phyloP scores from a whole-genome alignment of 1,139 yeast species.

The Diutina mesorugosa region DNA sequence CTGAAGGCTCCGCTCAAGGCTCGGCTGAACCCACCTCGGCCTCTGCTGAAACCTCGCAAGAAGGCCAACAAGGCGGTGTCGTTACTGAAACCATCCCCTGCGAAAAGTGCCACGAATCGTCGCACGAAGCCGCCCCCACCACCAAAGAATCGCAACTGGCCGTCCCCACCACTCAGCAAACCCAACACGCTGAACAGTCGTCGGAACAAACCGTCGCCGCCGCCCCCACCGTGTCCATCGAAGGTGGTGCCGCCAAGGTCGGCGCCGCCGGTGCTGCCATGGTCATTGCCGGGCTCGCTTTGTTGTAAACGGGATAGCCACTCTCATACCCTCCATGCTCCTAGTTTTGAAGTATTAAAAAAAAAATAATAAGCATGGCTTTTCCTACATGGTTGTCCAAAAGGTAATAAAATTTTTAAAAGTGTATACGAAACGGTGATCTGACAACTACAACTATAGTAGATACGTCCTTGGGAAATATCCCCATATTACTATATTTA shows the following conservation, averaged over 20 bases:
- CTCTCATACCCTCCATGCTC: background rate
- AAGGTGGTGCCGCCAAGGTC: background rate
- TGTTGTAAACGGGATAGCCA: conserved; percentile 1
- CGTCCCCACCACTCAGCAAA: background rate
- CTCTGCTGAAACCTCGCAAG: background rate
- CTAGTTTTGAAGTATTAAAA: too few species aligned
- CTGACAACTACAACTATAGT: background rate
- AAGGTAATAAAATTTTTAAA: background rate
- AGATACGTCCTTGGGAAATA: too few species aligned
- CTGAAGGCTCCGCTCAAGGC: background rate
- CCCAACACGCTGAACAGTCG: background rate
- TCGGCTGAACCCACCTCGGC: background rate
- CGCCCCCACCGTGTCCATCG: background rate
- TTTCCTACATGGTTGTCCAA: background rate
- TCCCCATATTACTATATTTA: too few species aligned
- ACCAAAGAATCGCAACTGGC: background rate
- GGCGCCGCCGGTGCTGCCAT: conserved; percentile 1
- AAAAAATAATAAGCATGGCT: background rate
- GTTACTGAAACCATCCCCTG: background rate
- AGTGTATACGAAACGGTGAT: background rate
- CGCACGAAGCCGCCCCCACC: background rate
- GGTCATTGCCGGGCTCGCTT: background rate
- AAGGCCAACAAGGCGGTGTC: background rate
- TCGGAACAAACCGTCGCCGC: background rate
- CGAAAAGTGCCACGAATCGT: background rate